Evolutionary conservation across 805 yeast genomes (phyloP), one percentile per base, ranked within the genome.

Genomic region (Kazachstania psychrophila): DNA sequence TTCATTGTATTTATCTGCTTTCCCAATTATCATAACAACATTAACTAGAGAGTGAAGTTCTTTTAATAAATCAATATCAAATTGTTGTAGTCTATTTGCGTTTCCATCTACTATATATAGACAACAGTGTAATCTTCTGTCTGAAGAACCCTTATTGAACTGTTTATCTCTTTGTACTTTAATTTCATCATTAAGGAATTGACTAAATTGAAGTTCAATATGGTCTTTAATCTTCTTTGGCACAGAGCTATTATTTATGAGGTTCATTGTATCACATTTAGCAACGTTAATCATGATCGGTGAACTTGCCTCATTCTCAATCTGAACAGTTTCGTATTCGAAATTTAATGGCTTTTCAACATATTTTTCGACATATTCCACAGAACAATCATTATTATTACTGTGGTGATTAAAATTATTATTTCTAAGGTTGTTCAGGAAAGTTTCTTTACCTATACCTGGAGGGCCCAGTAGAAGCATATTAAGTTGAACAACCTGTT

Each of bases 11-110:
- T 85, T 68, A 56, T 88, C 96, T 3, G 94, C 77, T 51, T 83
- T 80, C 25, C 83, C 73, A 40, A 88, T 73, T 18, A 87, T 77
- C 2, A 96, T 95, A 30, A 88, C 74, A 18, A 89, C 70, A 61
- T 88, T 88, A 15, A 83, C 94, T 45, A 77, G 74, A 17, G 73
- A 68, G 12, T 88, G 73, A 35, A 88, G 66, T 32, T 70, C 66
- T 47, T 68, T 73, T 79, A 88, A 82, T 36, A 83, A 68, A 44
- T 70, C 72, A 37, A 81, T 67, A 55, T 89, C 97, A 37, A 49
- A 41, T 14, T 48, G 51, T 19, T 45, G 46, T n/a, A 56, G 40
- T 4, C 71, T 72, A 48, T 68, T 71, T 31, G 72, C 69, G 8
- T 72, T 70, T n/a, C 76, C 67, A 38, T 78, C 75, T 37, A 87